Evolutionary conservation across 306 rosid species (phyloP).

Genomic region (Pueraria montana): DNA sequence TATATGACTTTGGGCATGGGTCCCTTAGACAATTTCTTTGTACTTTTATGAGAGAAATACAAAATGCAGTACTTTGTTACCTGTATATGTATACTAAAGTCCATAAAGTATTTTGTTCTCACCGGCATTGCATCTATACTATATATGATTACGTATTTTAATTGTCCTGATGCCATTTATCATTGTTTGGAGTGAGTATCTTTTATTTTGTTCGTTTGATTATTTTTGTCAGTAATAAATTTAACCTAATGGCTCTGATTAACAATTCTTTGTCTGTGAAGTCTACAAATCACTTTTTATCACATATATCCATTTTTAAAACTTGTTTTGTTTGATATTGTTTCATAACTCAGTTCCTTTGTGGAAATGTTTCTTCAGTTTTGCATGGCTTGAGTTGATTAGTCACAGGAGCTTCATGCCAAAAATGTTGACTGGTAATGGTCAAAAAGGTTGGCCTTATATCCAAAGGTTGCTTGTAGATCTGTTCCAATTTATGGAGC

Average conservation of each 20-base stretch:
- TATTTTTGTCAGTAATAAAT: not conserved
- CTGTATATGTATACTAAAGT: not conserved
- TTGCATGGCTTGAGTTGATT: conserved; percentile 98
- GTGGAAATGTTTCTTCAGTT: conserved; percentile 67
- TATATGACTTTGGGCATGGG: not conserved
- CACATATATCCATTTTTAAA: not conserved
- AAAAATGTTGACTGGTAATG: conserved; percentile 90
- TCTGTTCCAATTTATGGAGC: conserved; percentile 96
- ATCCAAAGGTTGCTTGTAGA: conserved; percentile 92
- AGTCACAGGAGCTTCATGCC: conserved; percentile 98
- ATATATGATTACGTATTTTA: not conserved
- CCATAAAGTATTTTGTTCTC: not conserved
- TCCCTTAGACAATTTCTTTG: not conserved
- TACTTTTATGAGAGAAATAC: conserved; percentile 15
- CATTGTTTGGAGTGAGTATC: conserved; percentile 9
- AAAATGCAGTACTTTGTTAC: not conserved
- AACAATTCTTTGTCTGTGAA: not conserved
- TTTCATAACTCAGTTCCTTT: conserved; percentile 5
- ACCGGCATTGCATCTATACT: not conserved
- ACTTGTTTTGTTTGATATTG: not conserved
- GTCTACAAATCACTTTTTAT: not conserved
- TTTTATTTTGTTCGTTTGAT: not conserved
- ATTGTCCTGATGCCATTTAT: conserved; percentile 2
- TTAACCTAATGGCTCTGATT: not conserved
- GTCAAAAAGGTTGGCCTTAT: conserved; percentile 94